Evolutionary conservation across 1,284 basidiomycete species (phyloP).

Genomic region (Pterulicium gracile): DNA sequence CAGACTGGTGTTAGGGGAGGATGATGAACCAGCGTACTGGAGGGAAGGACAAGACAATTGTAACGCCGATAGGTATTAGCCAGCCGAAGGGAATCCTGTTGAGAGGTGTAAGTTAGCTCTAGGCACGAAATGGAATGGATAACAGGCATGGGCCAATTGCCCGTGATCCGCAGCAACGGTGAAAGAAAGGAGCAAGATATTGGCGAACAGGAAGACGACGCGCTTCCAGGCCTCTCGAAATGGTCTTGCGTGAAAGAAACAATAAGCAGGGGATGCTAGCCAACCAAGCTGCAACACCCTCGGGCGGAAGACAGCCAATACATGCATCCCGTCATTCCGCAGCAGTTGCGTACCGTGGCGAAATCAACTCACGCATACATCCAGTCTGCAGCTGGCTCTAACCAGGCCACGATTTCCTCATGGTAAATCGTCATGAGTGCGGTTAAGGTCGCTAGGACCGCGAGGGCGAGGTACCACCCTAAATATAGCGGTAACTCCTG

Average conservation of each 20-base stretch:
- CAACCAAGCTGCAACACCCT: too few species aligned
- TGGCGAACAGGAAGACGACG: too few species aligned
- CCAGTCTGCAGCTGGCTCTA: slow-evolving; percentile 55
- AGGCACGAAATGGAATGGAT: too few species aligned
- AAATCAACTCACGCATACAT: slow-evolving; percentile 41
- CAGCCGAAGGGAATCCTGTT: slow-evolving; percentile 41
- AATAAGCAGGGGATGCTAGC: too few species aligned
- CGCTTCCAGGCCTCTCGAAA: too few species aligned
- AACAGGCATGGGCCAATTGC: too few species aligned
- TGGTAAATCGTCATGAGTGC: slow-evolving; percentile 57
- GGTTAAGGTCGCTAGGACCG: slow-evolving; percentile 34
- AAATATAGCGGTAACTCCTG: slow-evolving; percentile 2
- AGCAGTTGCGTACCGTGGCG: background rate
- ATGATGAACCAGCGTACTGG: slow-evolving; percentile 32
- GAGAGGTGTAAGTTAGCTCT: too few species aligned
- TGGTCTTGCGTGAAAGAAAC: too few species aligned
- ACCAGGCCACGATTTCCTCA: slow-evolving; percentile 49
- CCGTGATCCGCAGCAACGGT: too few species aligned
- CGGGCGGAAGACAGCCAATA: too few species aligned
- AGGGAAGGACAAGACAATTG: slow-evolving; percentile 72
- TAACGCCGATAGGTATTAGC: slow-evolving; percentile 73
- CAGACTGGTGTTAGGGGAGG: slow-evolving; percentile 11
- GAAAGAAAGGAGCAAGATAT: too few species aligned
- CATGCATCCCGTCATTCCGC: background rate
- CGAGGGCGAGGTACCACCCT: slow-evolving; percentile 41